Evolutionary conservation across 2,329 filamentous ascomycete species (phyloP).

Genomic region (Aspergillus latus): DNA sequence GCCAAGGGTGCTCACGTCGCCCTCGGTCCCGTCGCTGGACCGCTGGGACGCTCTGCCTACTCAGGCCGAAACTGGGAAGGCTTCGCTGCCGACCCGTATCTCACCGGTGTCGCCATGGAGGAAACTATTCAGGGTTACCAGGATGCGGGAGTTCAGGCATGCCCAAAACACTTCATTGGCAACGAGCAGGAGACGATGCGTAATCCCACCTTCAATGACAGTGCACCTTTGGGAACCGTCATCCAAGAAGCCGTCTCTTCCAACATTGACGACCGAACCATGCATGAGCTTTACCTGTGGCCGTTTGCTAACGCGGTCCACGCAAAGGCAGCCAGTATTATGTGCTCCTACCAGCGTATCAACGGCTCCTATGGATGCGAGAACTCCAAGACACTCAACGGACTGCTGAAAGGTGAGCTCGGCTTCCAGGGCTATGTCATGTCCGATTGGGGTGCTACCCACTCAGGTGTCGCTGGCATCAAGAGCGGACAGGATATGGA

Average conservation of each 20-base stretch:
- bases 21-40: slow-evolving; percentile 44
- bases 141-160: slow-evolving; percentile 48
- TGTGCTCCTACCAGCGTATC: slow-evolving; percentile 49
- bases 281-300: slow-evolving; percentile 61
- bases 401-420: slow-evolving; percentile 52
- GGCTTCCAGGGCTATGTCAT: slow-evolving; percentile 53
- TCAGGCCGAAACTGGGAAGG: slow-evolving; percentile 42
- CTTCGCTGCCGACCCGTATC: slow-evolving; percentile 46
- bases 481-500: slow-evolving; percentile 47
- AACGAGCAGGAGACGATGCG: slow-evolving; percentile 67
- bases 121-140: slow-evolving; percentile 56
- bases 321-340: slow-evolving; percentile 59
- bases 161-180: slow-evolving; percentile 49
- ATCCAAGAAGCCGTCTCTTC: slow-evolving; percentile 32
- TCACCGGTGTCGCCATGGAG: slow-evolving; percentile 45
- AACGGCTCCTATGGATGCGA: slow-evolving; percentile 53
- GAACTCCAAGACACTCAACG: slow-evolving; percentile 48
- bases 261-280: slow-evolving; percentile 69
- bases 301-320: slow-evolving; percentile 61
- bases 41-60: slow-evolving; percentile 39
- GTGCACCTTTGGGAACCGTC: slow-evolving; percentile 33
- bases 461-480: slow-evolving; percentile 46
- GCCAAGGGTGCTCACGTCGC: slow-evolving; percentile 41
- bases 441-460: slow-evolving; percentile 47
- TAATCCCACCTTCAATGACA: slow-evolving; percentile 29